Base-by-base conservation (phyloP, 2,329 filamentous ascomycete species). In the Fusarium napiforme region DNA sequence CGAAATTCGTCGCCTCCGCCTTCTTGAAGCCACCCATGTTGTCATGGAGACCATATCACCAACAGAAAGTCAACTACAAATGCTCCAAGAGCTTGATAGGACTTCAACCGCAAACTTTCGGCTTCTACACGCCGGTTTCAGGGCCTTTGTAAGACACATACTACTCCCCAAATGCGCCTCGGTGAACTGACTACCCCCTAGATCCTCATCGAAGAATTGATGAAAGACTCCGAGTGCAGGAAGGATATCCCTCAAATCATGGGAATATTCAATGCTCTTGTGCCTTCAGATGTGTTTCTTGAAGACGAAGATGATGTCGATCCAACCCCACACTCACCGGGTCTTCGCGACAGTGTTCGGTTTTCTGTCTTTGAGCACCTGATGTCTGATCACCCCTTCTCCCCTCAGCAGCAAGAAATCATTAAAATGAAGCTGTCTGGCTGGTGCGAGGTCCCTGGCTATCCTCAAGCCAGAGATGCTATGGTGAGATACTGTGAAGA, bases 181-280 rank as follows among this genome's bases (percentile, higher is more conserved):
- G 18, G 23, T 58, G 67, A 39, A 63, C 50, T 32, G 28, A 60
- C n/a, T 23, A 10, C 18, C 36, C 23, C 34, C 9, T n/a, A 82
- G 81, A 71, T 79, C 23, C 72, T 82, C 15, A 72, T 81, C 57
- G 49, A 77, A 7, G 69, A 76, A 32, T 59, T 80, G 37, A 68
- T 59, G 15, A 64, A 64, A 23, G 62, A 65, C 26, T 37, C 46
- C 26, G 42, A 67, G 4, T 21, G 42, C 23, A 60, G 58, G 56
- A 72, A 74, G 32, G 64, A 75, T 19, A 45, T 55, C 7, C 60
- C 73, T 10, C 67, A 73, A 19, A 74, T 81, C 39, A 79, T 83
- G 81, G 82, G 80, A 28, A 74, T 76, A 11, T 70, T 83, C 30
- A 83, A 84, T 55, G 77, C 82, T 10, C 69, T 84, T 26, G 81